phyloP scores from a whole-genome alignment of 352 stramenopile genomes.

The Phytophthora quininea region DNA sequence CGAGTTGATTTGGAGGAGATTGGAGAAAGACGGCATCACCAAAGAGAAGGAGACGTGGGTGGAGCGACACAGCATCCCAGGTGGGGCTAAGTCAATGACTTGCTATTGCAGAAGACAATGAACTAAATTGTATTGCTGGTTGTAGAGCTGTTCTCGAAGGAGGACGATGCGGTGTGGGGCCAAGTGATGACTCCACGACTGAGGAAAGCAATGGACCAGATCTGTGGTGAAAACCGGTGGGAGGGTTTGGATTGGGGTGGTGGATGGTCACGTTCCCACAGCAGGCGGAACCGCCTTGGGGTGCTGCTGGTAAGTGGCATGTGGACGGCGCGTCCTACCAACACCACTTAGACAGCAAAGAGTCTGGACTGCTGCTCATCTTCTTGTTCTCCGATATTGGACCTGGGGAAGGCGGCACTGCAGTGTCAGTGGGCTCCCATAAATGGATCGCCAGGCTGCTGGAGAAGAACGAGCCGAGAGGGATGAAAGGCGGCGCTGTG shows the following conservation, averaged over 20 bases:
- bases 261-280: constrained; percentile 86
- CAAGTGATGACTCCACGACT: constrained; percentile 53
- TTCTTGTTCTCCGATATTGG: constrained; percentile 83
- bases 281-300: constrained; percentile 58
- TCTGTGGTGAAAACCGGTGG: constrained; percentile 70
- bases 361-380: constrained; percentile 79
- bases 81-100: constrained; percentile 12
- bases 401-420: constrained; percentile 67
- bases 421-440: constrained; percentile 73
- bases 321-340: constrained; percentile 80
- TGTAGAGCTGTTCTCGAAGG: constrained; percentile 53
- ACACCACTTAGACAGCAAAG: constrained; percentile 70
- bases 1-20: constrained; percentile 50
- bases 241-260: constrained; percentile 79
- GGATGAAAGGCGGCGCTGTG: constrained; percentile 65
- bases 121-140: constrained; percentile 1
- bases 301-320: constrained; percentile 78
- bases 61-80: constrained; percentile 61
- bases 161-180: constrained; percentile 49
- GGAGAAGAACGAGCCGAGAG: constrained; percentile 48
- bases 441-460: constrained; percentile 61
- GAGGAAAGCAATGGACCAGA: constrained; percentile 64
- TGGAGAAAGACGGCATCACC: constrained; percentile 42
- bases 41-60: constrained; percentile 57
- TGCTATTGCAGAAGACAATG: background rate